Evolutionary conservation across 306 rosid genomes (phyloP), one percentile per base, ranked within the genome.

Genomic region (Rosa rugosa): DNA sequence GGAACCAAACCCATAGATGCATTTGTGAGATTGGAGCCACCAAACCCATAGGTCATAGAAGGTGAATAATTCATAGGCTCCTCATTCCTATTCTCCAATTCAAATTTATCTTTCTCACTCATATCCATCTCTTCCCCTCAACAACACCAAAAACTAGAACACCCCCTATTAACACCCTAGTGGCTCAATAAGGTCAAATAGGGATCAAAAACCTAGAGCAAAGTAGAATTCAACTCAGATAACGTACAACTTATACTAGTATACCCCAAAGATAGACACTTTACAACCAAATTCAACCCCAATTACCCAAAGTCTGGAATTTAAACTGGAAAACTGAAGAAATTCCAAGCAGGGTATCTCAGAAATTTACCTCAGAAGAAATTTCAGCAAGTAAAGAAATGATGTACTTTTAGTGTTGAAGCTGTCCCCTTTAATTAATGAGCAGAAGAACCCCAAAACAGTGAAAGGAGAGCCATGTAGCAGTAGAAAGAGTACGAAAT

Each of bases 91-190:
- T 74, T 82, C 56, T 87, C 96, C 4, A 86, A 79, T 89, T 89
- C 97, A 86, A 85, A 85, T 50, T 87, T 90, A 13, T 91, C 93
- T 60, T 85, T 89, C 69, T 85, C 98, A 76, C 92, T 88, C 93
- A 91, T 88, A 83, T 90, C 91, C 90, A 91, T 82, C 79, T 70
- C 76, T 75, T 22, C 81, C 83, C 80, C 54, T 70, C 75, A 79
- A 77, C n/a, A 73, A 69, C 44, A 78, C 73, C 84, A 85, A 62
- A 83, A 73, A 67, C 64, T 77, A 80, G 80, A 73, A 77, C 76
- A 66, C 60, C 79, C 77, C 11, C 53, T 53, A 62, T n/a, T 10
- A 42, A 44, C 9, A 47, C 18, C 76, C 81, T 46, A 66, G 66
- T 17, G 53, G 76, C 72, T 71, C 82, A 83, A 84, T 65, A 63